phyloP scores from a whole-genome alignment of 441 rosid genomes.

The Adansonia madagascariensis region DNA sequence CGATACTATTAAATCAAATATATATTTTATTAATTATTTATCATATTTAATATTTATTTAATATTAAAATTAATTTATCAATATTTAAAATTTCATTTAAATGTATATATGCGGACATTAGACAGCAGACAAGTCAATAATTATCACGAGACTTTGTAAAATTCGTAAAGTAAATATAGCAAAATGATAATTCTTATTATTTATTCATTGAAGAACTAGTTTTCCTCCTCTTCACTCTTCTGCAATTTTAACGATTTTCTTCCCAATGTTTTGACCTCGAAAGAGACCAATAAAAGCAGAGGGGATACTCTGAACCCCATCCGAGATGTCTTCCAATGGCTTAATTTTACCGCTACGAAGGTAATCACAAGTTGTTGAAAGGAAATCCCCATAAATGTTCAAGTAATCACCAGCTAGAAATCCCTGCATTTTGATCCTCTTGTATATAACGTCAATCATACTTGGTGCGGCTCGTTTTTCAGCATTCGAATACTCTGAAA shows the following conservation, averaged over 20 bases:
- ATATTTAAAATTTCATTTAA: neutral
- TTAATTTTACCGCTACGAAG: slow-evolving; percentile 38
- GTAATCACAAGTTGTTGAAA: slow-evolving; percentile 41
- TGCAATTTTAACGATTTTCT: slow-evolving; percentile 54
- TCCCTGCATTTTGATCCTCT: slow-evolving; percentile 57
- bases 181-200: neutral
- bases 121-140: neutral
- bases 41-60: too few relatives aligned
- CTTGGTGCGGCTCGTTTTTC: slow-evolving; percentile 47
- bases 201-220: neutral
- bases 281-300: slow-evolving; percentile 49
- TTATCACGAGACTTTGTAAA: neutral
- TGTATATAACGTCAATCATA: slow-evolving; percentile 49
- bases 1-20: too few relatives aligned
- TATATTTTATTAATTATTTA: too few relatives aligned
- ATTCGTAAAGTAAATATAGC: neutral
- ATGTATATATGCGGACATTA: neutral
- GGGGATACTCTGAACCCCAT: slow-evolving; percentile 55
- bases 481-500: slow-evolving; percentile 48
- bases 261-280: slow-evolving; percentile 51
- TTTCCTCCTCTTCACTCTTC: slow-evolving; percentile 29
- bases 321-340: slow-evolving; percentile 48
- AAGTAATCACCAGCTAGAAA: slow-evolving; percentile 47
- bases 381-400: slow-evolving; percentile 39
- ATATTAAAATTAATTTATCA: too few relatives aligned